phyloP scores from a whole-genome alignment of 179 eudicot species.

The Vitellaria paradoxa region DNA sequence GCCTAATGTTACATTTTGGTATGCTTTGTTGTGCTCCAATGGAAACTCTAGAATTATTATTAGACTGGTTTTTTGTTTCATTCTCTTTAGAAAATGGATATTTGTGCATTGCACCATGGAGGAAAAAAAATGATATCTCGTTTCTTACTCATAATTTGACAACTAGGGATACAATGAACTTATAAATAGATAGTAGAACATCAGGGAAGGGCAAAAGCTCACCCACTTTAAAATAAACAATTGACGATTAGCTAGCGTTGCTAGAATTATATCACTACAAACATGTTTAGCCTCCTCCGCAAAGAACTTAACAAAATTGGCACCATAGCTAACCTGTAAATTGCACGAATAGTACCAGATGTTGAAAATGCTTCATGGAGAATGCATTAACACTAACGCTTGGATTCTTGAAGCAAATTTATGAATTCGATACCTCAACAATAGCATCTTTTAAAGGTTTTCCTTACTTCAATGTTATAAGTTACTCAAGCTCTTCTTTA shows the following conservation, averaged over 20 bases:
- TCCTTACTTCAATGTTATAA: constrained; percentile 92
- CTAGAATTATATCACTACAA: constrained; percentile 92
- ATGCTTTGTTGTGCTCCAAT: too few relatives aligned
- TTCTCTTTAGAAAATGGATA: too few relatives aligned
- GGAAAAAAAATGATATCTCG: too few relatives aligned
- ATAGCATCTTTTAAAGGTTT: constrained; percentile 97
- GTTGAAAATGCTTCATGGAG: constrained; percentile 17
- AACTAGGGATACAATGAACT: neutral
- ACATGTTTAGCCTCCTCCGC: constrained; percentile 96
- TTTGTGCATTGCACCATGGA: too few relatives aligned
- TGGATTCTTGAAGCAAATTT: neutral
- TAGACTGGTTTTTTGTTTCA: too few relatives aligned
- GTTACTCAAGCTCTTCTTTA: constrained; percentile 92
- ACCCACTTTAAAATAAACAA: constrained; percentile 95
- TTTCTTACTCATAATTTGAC: neutral
- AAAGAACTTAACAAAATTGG: constrained; percentile 80
- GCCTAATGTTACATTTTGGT: too few relatives aligned
- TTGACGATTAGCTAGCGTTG: constrained; percentile 84
- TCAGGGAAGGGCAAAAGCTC: neutral
- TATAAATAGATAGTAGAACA: constrained; percentile 1
- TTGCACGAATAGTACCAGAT: constrained; percentile 5
- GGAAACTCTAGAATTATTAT: too few relatives aligned
- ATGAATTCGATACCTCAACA: constrained; percentile 68
- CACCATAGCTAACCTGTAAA: constrained; percentile 83
- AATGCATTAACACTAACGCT: constrained; percentile 3